Conservation (phyloP, 257 asterid species). For the Scutellaria baicalensis region DNA sequence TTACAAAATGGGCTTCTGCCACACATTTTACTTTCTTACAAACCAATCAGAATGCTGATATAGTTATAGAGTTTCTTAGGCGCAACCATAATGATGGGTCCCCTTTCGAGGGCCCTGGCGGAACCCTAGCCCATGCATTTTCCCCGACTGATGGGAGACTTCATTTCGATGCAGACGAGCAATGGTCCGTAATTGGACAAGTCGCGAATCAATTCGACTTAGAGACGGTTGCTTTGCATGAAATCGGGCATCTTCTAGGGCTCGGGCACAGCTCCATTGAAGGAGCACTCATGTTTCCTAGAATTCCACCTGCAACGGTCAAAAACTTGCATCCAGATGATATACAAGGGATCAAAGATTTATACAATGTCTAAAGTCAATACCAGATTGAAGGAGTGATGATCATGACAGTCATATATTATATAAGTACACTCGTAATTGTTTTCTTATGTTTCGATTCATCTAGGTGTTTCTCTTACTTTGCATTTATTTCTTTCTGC, state of each 20-base stretch:
- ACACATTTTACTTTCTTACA: conserved; percentile 15
- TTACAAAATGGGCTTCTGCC: conserved; percentile 16
- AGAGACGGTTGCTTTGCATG: conserved; percentile 30
- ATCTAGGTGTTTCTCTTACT: too few relatives aligned
- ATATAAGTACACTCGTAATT: too few relatives aligned
- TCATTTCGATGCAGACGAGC: conserved; percentile 25
- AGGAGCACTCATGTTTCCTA: conserved; percentile 23
- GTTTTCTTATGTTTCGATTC: too few relatives aligned
- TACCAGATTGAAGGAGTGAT: too few relatives aligned
- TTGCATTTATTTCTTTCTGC: too few relatives aligned
- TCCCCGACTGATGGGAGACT: conserved; percentile 23
- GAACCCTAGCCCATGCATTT: conserved; percentile 28
- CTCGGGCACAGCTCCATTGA: conserved; percentile 23
- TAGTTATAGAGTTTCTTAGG: not conserved
- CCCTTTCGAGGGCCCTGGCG: conserved; percentile 30
- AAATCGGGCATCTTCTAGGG: conserved; percentile 39
- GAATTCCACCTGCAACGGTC: not conserved
- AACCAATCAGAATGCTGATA: not conserved
- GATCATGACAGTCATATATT: too few relatives aligned
- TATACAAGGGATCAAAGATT: conserved; percentile 24
- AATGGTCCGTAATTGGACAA: conserved; percentile 1
- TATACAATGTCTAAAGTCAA: conserved; percentile 7
- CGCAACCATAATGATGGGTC: not conserved
- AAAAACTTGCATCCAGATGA: conserved; percentile 18
- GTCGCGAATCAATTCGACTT: not conserved